A percentile compares a stretch with the other conserved stretches of the same genome.
Evolutionary conservation across 139 green algal species (phyloP).

Genomic region (Spirogloea muscicola): DNA sequence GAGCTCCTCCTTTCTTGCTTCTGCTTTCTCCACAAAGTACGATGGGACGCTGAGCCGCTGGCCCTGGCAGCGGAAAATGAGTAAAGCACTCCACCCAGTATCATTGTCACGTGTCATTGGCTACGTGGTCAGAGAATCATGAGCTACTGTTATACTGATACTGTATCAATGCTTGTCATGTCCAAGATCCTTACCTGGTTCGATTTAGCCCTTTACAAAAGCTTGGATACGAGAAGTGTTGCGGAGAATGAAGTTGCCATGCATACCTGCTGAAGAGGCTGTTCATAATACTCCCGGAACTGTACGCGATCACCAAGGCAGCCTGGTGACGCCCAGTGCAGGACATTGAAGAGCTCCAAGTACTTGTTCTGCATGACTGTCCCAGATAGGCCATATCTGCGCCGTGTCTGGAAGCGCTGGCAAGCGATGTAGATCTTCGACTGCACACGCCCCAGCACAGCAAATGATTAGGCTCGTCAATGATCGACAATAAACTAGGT

Average conservation of each 20-base stretch:
- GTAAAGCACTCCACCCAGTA: too few species aligned
- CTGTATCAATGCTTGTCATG: too few species aligned
- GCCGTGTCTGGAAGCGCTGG: slow-evolving; percentile 3
- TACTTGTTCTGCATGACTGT: slow-evolving; percentile 63
- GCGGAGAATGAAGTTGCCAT: background rate
- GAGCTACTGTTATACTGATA: too few species aligned
- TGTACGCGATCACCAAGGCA: slow-evolving; percentile 37
- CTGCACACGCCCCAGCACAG: too few species aligned
- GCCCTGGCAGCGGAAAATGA: slow-evolving; percentile 8
- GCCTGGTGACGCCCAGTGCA: slow-evolving; percentile 49
- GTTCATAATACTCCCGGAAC: slow-evolving; percentile 52
- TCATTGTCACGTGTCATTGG: too few species aligned
- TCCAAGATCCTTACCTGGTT: too few species aligned
- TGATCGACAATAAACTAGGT: too few species aligned
- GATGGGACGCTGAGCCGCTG: slow-evolving; percentile 26
- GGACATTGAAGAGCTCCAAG: slow-evolving; percentile 57
- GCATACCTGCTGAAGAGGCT: slow-evolving; percentile 29
- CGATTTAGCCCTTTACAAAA: too few species aligned
- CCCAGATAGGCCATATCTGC: slow-evolving; percentile 28
- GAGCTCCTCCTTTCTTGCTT: slow-evolving; percentile 20
- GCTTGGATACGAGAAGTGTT: too few species aligned
- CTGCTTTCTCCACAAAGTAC: slow-evolving; percentile 3
- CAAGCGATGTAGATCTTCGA: slow-evolving; percentile 28
- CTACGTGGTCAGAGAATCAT: too few species aligned
- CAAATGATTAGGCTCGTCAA: too few species aligned